Base-by-base conservation (phyloP, 2,329 filamentous ascomycete genomes). In the Dactylonectria estremocensis region DNA sequence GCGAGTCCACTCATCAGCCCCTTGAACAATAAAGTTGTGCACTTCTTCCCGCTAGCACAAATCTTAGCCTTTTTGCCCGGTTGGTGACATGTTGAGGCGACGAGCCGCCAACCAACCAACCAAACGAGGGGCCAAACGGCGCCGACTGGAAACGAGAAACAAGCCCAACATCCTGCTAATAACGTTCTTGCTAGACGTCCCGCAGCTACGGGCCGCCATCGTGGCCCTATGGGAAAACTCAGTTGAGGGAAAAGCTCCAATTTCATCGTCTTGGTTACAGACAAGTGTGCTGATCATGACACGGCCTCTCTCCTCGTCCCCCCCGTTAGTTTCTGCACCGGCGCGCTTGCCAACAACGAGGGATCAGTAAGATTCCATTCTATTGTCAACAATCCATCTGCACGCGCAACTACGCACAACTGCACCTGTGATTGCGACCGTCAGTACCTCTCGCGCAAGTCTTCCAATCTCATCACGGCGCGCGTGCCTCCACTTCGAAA, bases 11-110 rank as follows among this genome's bases (percentile, higher is more conserved):
- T 57, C 18, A 57, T 46, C 48, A 43, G 16, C 48, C 60, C 65
- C 45, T 57, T 63, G 33, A 35, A 49, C 60, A 60, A 64, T 67
- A 67, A 45, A 67, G 65, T 64, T 67, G 28, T 59, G 58, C 52
- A 64, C 65, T 64, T 59, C 31, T 60, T 24, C 35, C 53, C 64
- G 40, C 57, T 55, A 28, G 7, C 46, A 35, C 18, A 46, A 46
- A 55, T 48, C 45, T 22, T 48, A 50, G 22, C 22, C 48, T 28
- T 50, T 8, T 18, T 28, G 48, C 5, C 16, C 16, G n/a, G 40
- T n/a, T 7, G 40, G 40, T 43, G 40, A 43, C 40, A 43, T 43
- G 40, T 18, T n/a, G 16, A 14, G 6, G 14, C 40, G 11, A 14
- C 37, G 48, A n/a, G 28, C 48, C 48, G 18, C 28, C 48, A 24